Conservation (phyloP, 495 filamentous ascomycete species). For the Neurospora tetrasperma region DNA sequence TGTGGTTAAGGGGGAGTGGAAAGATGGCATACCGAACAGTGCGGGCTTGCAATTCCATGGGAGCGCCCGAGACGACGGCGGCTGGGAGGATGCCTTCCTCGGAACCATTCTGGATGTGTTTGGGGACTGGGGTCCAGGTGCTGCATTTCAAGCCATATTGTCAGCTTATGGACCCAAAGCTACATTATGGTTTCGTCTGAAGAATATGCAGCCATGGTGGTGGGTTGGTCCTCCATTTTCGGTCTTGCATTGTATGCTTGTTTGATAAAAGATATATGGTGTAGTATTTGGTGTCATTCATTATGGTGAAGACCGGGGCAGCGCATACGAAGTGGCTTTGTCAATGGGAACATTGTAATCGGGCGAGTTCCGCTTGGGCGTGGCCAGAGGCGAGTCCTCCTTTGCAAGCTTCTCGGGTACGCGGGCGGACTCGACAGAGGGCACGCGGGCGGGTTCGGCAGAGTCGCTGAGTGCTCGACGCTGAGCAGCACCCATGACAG, state of each 20-base stretch:
- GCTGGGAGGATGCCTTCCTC: slow-evolving; percentile 71
- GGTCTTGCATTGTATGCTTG: too few relatives aligned
- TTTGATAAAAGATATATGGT: too few relatives aligned
- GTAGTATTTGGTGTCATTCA: neutral
- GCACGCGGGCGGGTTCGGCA: slow-evolving; percentile 15
- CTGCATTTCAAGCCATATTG: slow-evolving; percentile 30
- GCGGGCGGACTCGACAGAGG: slow-evolving; percentile 20
- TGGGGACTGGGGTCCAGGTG: slow-evolving; percentile 80
- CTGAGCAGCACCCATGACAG: slow-evolving; percentile 15
- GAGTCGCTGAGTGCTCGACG: slow-evolving; percentile 32
- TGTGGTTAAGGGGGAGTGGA: neutral
- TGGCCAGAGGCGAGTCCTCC: slow-evolving; percentile 23
- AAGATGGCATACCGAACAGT: slow-evolving; percentile 60
- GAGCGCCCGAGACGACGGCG: slow-evolving; percentile 83
- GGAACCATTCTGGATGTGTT: slow-evolving; percentile 79
- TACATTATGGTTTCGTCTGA: too few relatives aligned
- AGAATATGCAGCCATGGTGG: too few relatives aligned
- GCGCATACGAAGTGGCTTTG: slow-evolving; percentile 66
- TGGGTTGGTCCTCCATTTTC: too few relatives aligned
- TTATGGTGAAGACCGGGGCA: neutral
- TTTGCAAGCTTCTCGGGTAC: slow-evolving; percentile 19
- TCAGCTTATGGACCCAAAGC: neutral
- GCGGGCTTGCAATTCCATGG: slow-evolving; percentile 82
- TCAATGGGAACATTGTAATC: slow-evolving; percentile 72
- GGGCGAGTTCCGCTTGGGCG: slow-evolving; percentile 51